Conservation (phyloP, 1,284 basidiomycete species). For the Rhodofomes roseus region DNA sequence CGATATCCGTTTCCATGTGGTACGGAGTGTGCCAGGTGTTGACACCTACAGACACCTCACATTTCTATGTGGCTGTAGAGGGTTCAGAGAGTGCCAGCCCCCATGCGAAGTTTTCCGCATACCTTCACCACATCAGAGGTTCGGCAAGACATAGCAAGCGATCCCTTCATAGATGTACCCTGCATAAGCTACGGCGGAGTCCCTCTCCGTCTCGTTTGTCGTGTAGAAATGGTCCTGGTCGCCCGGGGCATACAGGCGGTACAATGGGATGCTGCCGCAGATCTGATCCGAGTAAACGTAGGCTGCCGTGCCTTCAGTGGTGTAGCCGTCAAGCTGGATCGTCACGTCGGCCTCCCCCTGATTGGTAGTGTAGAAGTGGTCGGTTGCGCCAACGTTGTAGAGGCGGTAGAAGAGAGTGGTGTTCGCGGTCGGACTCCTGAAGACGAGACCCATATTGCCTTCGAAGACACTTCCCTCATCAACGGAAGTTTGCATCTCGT, state of each 20-base stretch:
- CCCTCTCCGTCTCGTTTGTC: background rate
- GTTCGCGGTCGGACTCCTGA: background rate
- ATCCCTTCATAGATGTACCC: constrained; percentile 1
- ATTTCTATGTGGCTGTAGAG: too few relatives aligned
- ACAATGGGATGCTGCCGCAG: constrained; percentile 1
- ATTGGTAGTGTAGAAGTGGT: constrained; percentile 8
- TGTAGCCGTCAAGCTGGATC: background rate
- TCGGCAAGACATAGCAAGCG: background rate
- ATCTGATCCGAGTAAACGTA: background rate
- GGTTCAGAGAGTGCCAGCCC: too few relatives aligned
- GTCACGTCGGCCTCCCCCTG: background rate
- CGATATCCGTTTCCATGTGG: too few relatives aligned
- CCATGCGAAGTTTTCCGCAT: too few relatives aligned
- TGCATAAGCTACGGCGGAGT: background rate
- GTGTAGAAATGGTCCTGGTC: constrained; percentile 5
- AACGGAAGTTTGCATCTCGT: background rate
- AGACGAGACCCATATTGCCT: constrained; percentile 1
- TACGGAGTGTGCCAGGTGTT: too few relatives aligned
- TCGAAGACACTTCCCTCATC: background rate
- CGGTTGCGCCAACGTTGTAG: background rate
- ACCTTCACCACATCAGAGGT: background rate
- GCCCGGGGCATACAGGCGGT: background rate
- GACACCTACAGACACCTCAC: background rate
- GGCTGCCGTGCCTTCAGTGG: background rate
- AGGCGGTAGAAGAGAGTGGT: constrained; percentile 1